Evolutionary conservation across 352 stramenopile genomes (phyloP).

Genomic region (Pythium dissotocum): DNA sequence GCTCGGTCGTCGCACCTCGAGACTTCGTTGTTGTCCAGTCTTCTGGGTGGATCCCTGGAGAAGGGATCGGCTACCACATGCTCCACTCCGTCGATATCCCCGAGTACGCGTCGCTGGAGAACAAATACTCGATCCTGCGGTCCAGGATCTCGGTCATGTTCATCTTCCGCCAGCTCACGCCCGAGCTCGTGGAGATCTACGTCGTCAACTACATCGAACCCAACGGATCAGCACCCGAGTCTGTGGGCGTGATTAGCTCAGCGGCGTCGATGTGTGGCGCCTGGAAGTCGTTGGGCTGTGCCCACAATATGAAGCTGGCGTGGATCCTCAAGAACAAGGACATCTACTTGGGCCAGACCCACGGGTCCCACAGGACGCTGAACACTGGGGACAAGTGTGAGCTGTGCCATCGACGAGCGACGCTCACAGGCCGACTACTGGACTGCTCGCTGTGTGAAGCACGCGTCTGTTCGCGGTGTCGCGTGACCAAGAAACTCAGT

Average conservation of each 20-base stretch:
- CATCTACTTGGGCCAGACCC: conserved; percentile 6
- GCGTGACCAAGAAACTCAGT: conserved; percentile 16
- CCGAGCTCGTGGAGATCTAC: conserved; percentile 43
- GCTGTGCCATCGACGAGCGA: conserved; percentile 15
- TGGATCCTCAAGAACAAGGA: conserved; percentile 43
- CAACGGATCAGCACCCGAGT: conserved; percentile 44
- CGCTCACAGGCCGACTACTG: conserved; percentile 12
- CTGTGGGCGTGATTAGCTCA: conserved; percentile 37
- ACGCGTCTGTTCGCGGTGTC: conserved; percentile 19
- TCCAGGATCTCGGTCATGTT: conserved; percentile 44
- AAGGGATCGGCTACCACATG: conserved; percentile 40
- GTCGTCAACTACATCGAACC: conserved; percentile 45
- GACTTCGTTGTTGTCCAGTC: conserved; percentile 23
- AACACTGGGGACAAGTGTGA: conserved; percentile 18
- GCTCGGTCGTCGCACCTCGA: conserved; percentile 16
- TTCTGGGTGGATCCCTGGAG: conserved; percentile 6
- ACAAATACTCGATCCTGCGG: conserved; percentile 37
- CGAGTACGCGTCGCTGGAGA: conserved; percentile 31
- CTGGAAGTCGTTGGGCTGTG: conserved; percentile 31
- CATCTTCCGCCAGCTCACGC: conserved; percentile 34
- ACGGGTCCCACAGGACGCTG: background rate
- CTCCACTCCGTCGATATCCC: conserved; percentile 50
- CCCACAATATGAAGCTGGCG: conserved; percentile 28
- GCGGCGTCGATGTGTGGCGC: conserved; percentile 39
- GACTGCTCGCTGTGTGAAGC: conserved; percentile 18